Evolutionary conservation across 225 moss, liverwort and hornwort genomes (phyloP), one percentile per base, ranked within the genome.

Genomic region (Physcomitrellopsis africana): DNA sequence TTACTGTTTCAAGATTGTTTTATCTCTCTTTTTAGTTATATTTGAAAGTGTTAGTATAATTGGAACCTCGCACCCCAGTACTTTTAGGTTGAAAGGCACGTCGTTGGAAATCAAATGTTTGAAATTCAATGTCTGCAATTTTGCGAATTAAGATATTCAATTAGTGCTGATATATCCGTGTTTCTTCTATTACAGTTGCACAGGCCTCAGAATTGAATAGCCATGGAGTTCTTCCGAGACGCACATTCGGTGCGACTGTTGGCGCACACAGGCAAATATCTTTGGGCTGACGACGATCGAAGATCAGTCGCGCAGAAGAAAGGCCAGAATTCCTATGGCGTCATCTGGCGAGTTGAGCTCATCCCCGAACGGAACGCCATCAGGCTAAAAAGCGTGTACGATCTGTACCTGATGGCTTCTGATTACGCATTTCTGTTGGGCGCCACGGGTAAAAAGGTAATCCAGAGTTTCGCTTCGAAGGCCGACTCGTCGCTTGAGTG

Each of bases 221-320:
- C 47, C 3, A 97, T 97, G 97, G 97, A 97, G 42, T 88, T 86
- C 19, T 94, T 97, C 66, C 80, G 72, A 18, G 81, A 86, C 56
- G 87, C 85, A 23, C 89, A 86, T 59, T 87, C 79, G 1, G 82
- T 97, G 70, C 88, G 91, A 37, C 63, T 97, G 17, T 79, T 83
- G n/a, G 87, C 91, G 15, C 73, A 86, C 56, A 94, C 86, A 72
- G 89, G 90, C 51, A 94, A 85, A 76, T 97, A 83, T 55, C 76
- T 97, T 11, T 93, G 94, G 91, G 97, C 97, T 0, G 86, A 87
- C 46, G 91, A 93, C 9, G 94, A 97, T 72, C 86, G 84, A 24
- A 83, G 90, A 58, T 82, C 86, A 64, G 84, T 88, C 1, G 83
- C 81, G 62, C 97, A 99, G 80, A 82, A 77, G 20, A 81, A 74